Percentiles rank a stretch among this genome's conserved stretches.
Evolutionary conservation across 192 early-diverging fungal genomes (phyloP).

Genomic region (Podila epicladia): DNA sequence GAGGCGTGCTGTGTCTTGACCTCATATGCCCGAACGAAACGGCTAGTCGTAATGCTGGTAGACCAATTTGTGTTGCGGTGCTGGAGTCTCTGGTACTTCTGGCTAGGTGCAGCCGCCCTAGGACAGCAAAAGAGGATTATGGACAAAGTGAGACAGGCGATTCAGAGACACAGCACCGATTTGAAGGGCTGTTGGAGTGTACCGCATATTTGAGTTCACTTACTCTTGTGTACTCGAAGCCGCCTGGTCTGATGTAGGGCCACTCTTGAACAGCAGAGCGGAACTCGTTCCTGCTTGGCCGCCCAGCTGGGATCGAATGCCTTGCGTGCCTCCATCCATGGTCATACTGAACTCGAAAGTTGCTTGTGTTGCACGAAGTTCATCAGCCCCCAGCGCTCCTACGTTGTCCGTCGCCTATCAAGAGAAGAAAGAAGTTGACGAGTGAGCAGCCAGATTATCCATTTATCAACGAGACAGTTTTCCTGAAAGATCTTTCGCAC

Average conservation of each 20-base stretch:
- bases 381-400: slow-evolving; percentile 13
- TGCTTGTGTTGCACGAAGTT: slow-evolving; percentile 53
- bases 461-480: background rate
- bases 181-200: too few species aligned
- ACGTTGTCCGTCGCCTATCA: background rate
- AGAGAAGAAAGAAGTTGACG: background rate
- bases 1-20: slow-evolving; percentile 5
- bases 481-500: background rate
- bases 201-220: background rate
- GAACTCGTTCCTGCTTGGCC: slow-evolving; percentile 21
- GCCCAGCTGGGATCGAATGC: slow-evolving; percentile 35
- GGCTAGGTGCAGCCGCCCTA: background rate
- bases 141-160: too few species aligned
- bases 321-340: slow-evolving; percentile 39
- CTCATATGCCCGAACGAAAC: slow-evolving; percentile 25
- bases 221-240: slow-evolving; percentile 13
- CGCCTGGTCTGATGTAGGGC: background rate
- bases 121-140: too few species aligned
- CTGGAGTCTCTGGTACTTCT: slow-evolving; percentile 33
- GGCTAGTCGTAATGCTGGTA: slow-evolving; percentile 2
- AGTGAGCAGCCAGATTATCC: too few species aligned
- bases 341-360: slow-evolving; percentile 59
- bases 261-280: slow-evolving; percentile 28
- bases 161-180: too few species aligned
- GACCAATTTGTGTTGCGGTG: slow-evolving; percentile 3